Evolutionary conservation across 768 basidiomycete genomes (phyloP).

Genomic region (Nidularia sp.): DNA sequence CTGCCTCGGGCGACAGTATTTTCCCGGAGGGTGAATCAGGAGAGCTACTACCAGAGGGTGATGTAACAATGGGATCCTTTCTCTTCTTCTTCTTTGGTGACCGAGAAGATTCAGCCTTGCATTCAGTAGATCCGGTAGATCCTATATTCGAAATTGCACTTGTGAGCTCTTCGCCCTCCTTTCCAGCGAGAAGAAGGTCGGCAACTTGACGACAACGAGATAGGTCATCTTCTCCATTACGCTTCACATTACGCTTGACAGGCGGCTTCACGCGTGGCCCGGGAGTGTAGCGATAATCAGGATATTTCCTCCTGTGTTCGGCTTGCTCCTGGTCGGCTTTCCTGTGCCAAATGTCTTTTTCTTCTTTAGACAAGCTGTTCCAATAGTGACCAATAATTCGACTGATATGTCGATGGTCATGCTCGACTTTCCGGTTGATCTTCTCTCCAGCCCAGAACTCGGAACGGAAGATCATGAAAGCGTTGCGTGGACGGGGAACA

Average conservation of each 20-base stretch:
- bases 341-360: slow-evolving; percentile 47
- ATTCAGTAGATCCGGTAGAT: slow-evolving; percentile 14
- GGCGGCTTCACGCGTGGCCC: slow-evolving; percentile 36
- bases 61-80: no score
- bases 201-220: slow-evolving; percentile 48
- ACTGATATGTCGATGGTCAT: slow-evolving; percentile 56
- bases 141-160: slow-evolving; percentile 33
- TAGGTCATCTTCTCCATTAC: slow-evolving; percentile 44
- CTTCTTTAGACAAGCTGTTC: slow-evolving; percentile 45
- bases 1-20: not conserved
- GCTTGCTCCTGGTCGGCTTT: slow-evolving; percentile 49
- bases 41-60: no score
- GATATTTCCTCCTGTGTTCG: slow-evolving; percentile 43
- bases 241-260: slow-evolving; percentile 46
- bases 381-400: slow-evolving; percentile 53
- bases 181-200: slow-evolving; percentile 44
- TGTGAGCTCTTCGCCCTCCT: slow-evolving; percentile 43
- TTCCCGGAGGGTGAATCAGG: no score
- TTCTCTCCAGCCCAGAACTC: slow-evolving; percentile 52
- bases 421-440: slow-evolving; percentile 43
- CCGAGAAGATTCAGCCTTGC: no score
- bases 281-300: slow-evolving; percentile 54
- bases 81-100: no score
- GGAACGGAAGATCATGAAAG: slow-evolving; percentile 74
- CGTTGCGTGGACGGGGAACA: slow-evolving; percentile 78